phyloP scores from a whole-genome alignment of 2,329 filamentous ascomycete species.

The Lizonia empirigonia region DNA sequence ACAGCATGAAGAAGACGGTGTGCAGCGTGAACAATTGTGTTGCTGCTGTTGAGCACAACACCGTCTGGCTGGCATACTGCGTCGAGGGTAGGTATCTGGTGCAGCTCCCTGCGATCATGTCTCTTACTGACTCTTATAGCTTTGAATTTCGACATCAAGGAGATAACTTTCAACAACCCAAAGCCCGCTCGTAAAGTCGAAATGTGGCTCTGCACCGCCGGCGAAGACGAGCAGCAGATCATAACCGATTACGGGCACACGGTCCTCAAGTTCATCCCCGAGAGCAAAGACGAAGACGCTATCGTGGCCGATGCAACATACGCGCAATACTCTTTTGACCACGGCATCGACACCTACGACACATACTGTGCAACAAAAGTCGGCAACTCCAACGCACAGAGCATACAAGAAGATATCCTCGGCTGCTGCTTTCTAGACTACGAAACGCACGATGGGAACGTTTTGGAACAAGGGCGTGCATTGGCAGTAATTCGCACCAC shows the following conservation, averaged over 20 bases:
- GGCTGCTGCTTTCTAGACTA: background rate
- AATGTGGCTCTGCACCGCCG: background rate
- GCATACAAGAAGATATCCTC: background rate
- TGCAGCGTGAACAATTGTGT: constrained; percentile 3
- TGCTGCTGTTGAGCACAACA: background rate
- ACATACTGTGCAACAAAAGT: background rate
- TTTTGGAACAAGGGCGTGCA: background rate
- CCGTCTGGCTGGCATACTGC: background rate
- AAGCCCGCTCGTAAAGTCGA: background rate
- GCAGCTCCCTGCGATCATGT: background rate
- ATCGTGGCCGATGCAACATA: constrained; percentile 4
- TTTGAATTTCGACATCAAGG: background rate
- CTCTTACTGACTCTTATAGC: background rate
- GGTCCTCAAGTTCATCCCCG: background rate
- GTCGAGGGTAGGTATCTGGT: background rate
- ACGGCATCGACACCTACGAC: background rate
- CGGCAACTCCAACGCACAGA: background rate
- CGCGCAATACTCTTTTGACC: background rate
- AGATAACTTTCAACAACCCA: background rate
- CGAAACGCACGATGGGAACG: background rate
- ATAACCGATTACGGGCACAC: background rate
- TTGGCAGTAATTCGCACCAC: background rate
- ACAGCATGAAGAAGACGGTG: background rate
- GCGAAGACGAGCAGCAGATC: background rate
- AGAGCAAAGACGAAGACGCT: background rate